Base-by-base conservation (phyloP, 805 yeast genomes). In the Barnettozyma sp. region DNA sequence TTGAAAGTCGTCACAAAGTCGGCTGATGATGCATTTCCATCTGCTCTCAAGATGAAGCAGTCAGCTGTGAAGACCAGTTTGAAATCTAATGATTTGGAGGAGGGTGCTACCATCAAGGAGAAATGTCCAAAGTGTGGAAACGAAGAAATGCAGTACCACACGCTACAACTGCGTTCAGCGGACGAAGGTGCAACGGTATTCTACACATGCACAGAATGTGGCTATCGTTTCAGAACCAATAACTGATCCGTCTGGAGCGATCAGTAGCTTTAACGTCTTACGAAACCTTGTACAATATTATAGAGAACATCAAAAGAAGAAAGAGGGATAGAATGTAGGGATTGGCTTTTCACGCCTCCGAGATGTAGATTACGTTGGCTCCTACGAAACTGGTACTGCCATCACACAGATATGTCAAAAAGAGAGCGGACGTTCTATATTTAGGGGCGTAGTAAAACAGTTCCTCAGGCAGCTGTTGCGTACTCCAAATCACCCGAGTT, bases 111-210 rank as follows among this genome's bases (percentile, higher is more conserved):
- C 10, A 92, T 92, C 59, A 83, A 88, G 59, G 99, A 92, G 60
- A 88, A 83, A 56, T 92, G 99, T 70, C 97, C 97, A n/a, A 78
- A 88, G 61, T 92, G 98, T 74, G 96, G 95, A 33, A 75, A 88
- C 62, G 97, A 92, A 55, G 97, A 92, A 62, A 94, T 94, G 98
- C 88, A 80, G 58, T 92, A 90, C 59, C 97, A 92, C 56, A 92
- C 98, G 5, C 68, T 92, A 48, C 99, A 92, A 63, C 71, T 92
- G 50, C 78, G 99, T 65, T 83, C 95, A 36, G 99, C 98, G 1
- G 99, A 92, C 71, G 99, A 92, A 71, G 99, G 98, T 71, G 95
- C 98, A 20, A 92, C 99, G 8, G 97, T 92, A 23, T 92, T 92
- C 58, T 94, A 92, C 65, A 90, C 98, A 1, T 92, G 98, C 68